Evolutionary conservation across 768 basidiomycete genomes (phyloP).

Genomic region (Leccinum truebloodii): DNA sequence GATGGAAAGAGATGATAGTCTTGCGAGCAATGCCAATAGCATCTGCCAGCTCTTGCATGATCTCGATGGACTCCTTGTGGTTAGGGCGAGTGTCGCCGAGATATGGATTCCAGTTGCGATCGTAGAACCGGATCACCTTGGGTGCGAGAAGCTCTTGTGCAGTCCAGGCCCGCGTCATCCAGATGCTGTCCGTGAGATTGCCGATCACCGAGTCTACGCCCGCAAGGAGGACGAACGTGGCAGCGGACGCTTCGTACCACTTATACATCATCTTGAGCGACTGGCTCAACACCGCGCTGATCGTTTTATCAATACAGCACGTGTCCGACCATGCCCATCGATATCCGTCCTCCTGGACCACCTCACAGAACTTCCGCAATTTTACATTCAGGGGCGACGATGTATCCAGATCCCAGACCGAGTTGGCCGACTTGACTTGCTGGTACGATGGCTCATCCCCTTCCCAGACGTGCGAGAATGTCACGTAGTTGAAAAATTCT

Average conservation of each 20-base stretch:
- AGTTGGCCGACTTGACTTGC: neutral
- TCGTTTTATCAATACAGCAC: too few species aligned
- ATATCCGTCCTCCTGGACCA: neutral
- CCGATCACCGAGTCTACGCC: neutral
- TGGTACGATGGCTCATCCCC: neutral
- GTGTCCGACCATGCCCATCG: slow-evolving; percentile 1
- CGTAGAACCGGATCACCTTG: neutral
- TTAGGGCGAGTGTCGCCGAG: neutral
- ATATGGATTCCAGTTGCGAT: neutral
- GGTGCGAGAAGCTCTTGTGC: neutral
- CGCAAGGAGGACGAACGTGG: neutral
- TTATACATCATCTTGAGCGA: too few species aligned
- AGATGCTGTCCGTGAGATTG: neutral
- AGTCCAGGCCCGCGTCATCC: neutral
- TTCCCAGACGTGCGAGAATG: neutral
- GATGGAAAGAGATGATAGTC: neutral
- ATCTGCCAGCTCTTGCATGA: neutral
- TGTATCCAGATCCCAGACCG: neutral
- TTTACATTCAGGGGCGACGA: neutral
- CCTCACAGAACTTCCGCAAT: neutral
- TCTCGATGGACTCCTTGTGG: neutral
- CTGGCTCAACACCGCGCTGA: too few species aligned
- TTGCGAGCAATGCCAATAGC: neutral
- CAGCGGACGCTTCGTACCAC: neutral
- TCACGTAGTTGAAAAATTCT: neutral